Base-by-base conservation (phyloP, 176 grass and related monocot species). In the Oryza glaberrima region DNA sequence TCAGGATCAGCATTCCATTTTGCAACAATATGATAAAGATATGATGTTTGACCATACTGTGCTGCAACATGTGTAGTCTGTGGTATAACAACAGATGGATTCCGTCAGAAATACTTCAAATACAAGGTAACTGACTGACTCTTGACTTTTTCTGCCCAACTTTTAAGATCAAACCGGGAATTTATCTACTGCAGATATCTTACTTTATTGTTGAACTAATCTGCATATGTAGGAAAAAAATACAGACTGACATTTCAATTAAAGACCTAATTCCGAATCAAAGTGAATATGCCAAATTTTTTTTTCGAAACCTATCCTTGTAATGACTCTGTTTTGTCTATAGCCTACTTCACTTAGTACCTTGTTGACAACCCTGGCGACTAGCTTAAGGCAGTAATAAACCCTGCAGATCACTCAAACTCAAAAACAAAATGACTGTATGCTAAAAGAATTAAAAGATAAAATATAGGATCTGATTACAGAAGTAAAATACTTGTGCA, bases 1-100 rank as follows among this genome's bases (percentile, higher is more conserved):
- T 98, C 96, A 65, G 93, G 83, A 94, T 98, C 93, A 83, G 93
- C 93, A 93, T 98, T 98, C 96, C 96, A 94, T 81, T 92, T 98
- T 80, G 89, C 70, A 78, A 98, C 84, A 81, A 95, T 87, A 75
- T 95, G 89, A 67, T 87, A 98, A 28, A 98, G 77, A 98, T 92
- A 98, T 83, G 89, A 60, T 60, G 96, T 92, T 83, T 98, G 96
- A 23, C 96, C 96, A 89, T 94, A 98, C 65, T 98, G 96, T 66
- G 96, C 93, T 17, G 93, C 96, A 90, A 98, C 96, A 92, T 98
- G 96, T 76, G 86, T 94, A 36, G 87, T 88, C 96, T 98, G 93
- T 78, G 78, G 83, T 58, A 84, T 7, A 77, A 81, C 2, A 80
- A 38, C 70, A 90, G 64, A 85, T 64, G 34, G 63, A 69, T 81